Evolutionary conservation across 1,284 basidiomycete genomes (phyloP), one percentile per base, ranked within the genome.

Genomic region (Sphagnurus paluster): DNA sequence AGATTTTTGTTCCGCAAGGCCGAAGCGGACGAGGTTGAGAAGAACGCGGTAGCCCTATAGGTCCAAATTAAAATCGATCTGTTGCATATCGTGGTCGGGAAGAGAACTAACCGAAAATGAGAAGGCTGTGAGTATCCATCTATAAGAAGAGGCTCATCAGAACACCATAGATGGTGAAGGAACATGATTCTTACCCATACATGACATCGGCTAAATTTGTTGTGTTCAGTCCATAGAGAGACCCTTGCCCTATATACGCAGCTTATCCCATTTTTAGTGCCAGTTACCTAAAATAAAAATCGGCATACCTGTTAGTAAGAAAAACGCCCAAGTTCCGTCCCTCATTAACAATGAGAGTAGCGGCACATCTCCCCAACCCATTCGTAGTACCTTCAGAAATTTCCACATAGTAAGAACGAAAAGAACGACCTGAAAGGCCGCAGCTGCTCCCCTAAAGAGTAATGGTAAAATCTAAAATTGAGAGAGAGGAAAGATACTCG

Each of bases 251-350:
- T 1, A 59, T 49, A 29, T 64, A 61, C n/a, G 58, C 48, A 20
- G 57, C 66, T 35, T 35, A 35, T 11, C 7, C 8, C 23, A 13
- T 17, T 66, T 24, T 20, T 23, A 25, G 9, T 30, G 7, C n/a
- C 14, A n/a, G 16, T 2, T 28, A 43, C 28, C 16, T 13, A 17
- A 39, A 23, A 26, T 5, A 43, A 30, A 17, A 24, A 42, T 21
- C 49, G 28, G 35, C 60, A 48, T 46, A 67, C 66, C 38, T 37
- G 63, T 63, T 9, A 69, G 50, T 6, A 71, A 44, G 14, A 67
- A 53, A 50, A 72, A 73, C 1, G 68, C 70, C 71, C 72, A 74
- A 5, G 66, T 70, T 11, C 71, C 71, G 53, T 73, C 72, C n/a
- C 68, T 58, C 53, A 71, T 58, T 16, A 72, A 54, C 2, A 69